Base-by-base conservation (phyloP, 1,139 yeast genomes). In the Suhomyces taliae region DNA sequence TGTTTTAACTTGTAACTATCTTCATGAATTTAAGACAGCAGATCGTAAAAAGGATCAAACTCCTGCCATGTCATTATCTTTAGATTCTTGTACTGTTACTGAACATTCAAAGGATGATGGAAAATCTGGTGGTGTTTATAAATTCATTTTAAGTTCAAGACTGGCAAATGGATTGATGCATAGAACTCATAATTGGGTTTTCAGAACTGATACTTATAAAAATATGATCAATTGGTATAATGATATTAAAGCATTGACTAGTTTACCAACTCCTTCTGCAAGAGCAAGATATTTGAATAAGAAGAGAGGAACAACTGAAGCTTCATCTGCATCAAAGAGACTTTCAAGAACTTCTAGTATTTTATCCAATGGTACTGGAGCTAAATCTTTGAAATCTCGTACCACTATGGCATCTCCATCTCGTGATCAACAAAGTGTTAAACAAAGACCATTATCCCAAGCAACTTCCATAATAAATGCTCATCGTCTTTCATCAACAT, bases 111-210 rank as follows among this genome's bases (percentile, higher is more conserved):
- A 85, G 64, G 82, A 83, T 56, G 88, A 85, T 51, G 82, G 85
- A 8, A 74, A 73, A 48, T 63, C 77, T 35, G 81, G 82, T 37
- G 80, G 83, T 6, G 72, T 73, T 47, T 87, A 85, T 69, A 90
- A 90, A 67, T 93, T 93, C 67, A 87, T 90, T 19, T 74, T 93
- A 51, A 80, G 80, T 52, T 86, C 95, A 26, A 87, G 85, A 56
- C 73, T 65, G 66, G 83, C 86, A 55, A 81, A 81, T 54, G 90
- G 91, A 9, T 61, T 74, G 52, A 73, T 74, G 61, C 87, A 86
- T 55, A 79, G 90, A 60, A 88, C 90, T 44, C 97, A 91, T 68
- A 90, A 90, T 60, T 90, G 95, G 90, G 96, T 90, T 9, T 91
- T 93, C 70, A 78, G 96, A 58, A 85, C 95, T 26, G 91, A 87